Evolutionary conservation across 1,284 basidiomycete species (phyloP).

Genomic region (Meira miltonrushii): DNA sequence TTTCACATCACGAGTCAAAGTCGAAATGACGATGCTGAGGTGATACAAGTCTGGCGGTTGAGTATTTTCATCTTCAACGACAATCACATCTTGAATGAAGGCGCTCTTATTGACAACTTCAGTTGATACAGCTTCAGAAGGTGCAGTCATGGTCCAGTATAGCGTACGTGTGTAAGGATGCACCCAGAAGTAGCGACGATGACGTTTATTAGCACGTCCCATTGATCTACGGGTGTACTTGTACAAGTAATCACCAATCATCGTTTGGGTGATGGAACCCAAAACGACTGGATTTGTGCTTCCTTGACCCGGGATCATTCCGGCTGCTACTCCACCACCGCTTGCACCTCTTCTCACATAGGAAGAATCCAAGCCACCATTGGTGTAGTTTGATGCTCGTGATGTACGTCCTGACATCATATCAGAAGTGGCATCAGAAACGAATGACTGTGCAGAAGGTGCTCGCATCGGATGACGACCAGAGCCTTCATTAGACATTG

Average conservation of each 20-base stretch:
- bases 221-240: conserved; percentile 93
- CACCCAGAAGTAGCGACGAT: conserved; percentile 97
- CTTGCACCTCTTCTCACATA: conserved; percentile 21
- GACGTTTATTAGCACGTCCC: conserved; percentile 75
- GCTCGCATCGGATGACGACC: conserved; percentile 7
- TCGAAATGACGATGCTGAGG: conserved; percentile 87
- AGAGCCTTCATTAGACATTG: background rate
- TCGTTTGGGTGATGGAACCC: conserved; percentile 96
- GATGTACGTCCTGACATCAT: conserved; percentile 23
- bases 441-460: conserved; percentile 36
- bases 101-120: conserved; percentile 96
- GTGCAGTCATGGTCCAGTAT: conserved; percentile 94
- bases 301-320: conserved; percentile 5
- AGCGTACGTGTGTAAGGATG: conserved; percentile 97
- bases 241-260: conserved; percentile 98
- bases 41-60: conserved; percentile 87
- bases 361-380: conserved; percentile 24
- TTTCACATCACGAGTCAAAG: conserved; percentile 91
- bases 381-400: conserved; percentile 27
- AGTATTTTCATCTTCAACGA: conserved; percentile 84
- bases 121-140: conserved; percentile 74
- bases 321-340: conserved; percentile 10
- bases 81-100: conserved; percentile 86
- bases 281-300: conserved; percentile 55
- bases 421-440: conserved; percentile 42